Conservation (phyloP, 768 basidiomycete genomes). For the Zangia roseola region DNA sequence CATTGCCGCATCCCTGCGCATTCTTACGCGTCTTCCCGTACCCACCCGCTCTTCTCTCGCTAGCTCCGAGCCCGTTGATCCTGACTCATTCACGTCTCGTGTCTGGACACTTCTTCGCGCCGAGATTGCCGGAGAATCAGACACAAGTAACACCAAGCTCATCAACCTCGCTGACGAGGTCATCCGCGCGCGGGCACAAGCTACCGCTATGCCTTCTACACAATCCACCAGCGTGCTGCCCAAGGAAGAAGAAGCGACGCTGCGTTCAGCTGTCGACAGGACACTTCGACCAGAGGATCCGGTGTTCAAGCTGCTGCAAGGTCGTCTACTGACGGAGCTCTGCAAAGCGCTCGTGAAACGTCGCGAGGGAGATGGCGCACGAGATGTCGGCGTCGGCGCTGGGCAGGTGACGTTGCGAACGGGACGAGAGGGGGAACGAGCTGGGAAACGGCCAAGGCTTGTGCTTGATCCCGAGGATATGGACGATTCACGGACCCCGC, state of each 20-base stretch:
- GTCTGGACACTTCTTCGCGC: constrained; percentile 63
- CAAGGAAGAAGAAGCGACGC: constrained; percentile 45
- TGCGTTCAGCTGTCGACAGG: constrained; percentile 63
- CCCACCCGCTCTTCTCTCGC: constrained; percentile 5
- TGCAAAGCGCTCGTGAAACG: constrained; percentile 26
- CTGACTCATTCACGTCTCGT: constrained; percentile 50
- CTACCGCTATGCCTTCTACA: not conserved
- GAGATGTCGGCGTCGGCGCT: not conserved
- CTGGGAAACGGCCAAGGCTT: constrained; percentile 27
- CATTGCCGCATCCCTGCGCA: constrained; percentile 58
- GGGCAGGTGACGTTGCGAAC: constrained; percentile 32
- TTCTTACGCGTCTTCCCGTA: constrained; percentile 47
- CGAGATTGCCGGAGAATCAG: constrained; percentile 45
- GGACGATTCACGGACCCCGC: constrained; percentile 6
- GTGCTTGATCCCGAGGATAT: constrained; percentile 24
- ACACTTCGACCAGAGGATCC: constrained; percentile 62
- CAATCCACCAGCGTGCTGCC: constrained; percentile 12
- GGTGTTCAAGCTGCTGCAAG: constrained; percentile 63
- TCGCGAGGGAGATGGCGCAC: constrained; percentile 7
- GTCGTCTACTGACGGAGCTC: constrained; percentile 49
- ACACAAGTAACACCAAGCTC: constrained; percentile 49
- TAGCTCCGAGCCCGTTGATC: constrained; percentile 8
- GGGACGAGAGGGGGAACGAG: constrained; percentile 26
- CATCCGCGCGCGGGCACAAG: constrained; percentile 47
- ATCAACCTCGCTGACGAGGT: constrained; percentile 75